Conservation (phyloP, 2,329 filamentous ascomycete genomes). For the Botrytis galanthina region DNA sequence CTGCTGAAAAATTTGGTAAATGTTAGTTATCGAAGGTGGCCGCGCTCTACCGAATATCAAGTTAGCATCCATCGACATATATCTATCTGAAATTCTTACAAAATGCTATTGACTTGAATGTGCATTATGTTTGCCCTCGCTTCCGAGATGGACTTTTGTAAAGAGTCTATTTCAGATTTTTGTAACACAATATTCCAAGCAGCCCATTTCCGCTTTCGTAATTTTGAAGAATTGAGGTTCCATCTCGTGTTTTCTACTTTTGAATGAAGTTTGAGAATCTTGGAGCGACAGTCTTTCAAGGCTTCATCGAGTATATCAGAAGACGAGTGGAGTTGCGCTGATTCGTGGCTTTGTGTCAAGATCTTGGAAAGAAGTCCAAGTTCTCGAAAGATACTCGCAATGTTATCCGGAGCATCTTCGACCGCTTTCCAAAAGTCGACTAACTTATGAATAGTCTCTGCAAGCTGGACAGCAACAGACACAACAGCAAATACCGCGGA, state of each 20-base stretch:
- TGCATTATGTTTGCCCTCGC: not conserved
- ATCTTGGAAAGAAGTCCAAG: conserved; percentile 11
- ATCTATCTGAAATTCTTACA: not conserved
- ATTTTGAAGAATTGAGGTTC: not conserved
- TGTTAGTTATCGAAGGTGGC: not conserved
- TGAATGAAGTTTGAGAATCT: not conserved
- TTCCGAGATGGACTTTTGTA: not conserved
- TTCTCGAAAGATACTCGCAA: not conserved
- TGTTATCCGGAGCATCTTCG: conserved; percentile 5
- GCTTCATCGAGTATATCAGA: not conserved
- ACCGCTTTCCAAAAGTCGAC: conserved; percentile 13
- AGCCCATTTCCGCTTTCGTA: not conserved
- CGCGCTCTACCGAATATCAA: not conserved
- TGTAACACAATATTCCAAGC: not conserved
- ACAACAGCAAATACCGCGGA: not conserved
- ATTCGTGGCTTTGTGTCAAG: not conserved
- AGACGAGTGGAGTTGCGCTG: not conserved
- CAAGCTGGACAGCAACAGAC: conserved; percentile 3
- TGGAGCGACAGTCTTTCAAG: not conserved
- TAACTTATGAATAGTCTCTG: conserved; percentile 1
- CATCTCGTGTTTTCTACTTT: not conserved
- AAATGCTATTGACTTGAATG: not conserved
- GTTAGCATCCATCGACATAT: not conserved
- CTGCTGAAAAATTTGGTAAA: not conserved
- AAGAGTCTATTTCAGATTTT: not conserved